Percentiles rank a stretch among this genome's conserved stretches.
These are phyloP conservation scores for Talaromyces atroroseus DNA, from an alignment of 2,329 filamentous ascomycete species.

Conservation along the genomic window DNA sequence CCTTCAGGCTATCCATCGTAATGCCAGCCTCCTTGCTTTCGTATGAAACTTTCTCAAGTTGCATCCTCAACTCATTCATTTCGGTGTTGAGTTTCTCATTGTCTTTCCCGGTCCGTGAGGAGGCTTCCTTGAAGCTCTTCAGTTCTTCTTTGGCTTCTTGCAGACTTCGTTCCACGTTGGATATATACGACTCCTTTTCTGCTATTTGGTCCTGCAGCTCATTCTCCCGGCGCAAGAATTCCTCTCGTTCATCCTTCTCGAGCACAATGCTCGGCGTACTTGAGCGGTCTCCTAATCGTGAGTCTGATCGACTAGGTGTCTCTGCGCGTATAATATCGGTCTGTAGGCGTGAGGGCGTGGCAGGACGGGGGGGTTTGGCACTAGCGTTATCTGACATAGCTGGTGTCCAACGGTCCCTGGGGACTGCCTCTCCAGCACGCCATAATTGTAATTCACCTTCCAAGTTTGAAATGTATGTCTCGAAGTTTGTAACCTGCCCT, in stretches of 20 bases:
- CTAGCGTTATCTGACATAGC: constrained; percentile 55
- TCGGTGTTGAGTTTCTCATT: constrained; percentile 83
- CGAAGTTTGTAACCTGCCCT: constrained; percentile 80
- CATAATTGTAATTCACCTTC: constrained; percentile 82
- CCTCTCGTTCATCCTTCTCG: constrained; percentile 94
- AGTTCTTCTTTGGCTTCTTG: constrained; percentile 84
- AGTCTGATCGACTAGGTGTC: constrained; percentile 58
- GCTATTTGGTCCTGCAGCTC: constrained; percentile 95
- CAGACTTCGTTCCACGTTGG: constrained; percentile 71
- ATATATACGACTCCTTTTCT: constrained; percentile 80
- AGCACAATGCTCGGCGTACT: constrained; percentile 81
- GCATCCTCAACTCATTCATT: constrained; percentile 92
- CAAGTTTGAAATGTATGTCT: constrained; percentile 74
- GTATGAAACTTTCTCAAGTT: constrained; percentile 89
- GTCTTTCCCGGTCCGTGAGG: constrained; percentile 75
- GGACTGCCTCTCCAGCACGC: constrained; percentile 82
- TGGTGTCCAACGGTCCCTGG: constrained; percentile 80
- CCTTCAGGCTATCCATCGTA: constrained; percentile 95
- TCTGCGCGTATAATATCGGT: constrained; percentile 47
- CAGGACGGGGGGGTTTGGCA: constrained; percentile 40
- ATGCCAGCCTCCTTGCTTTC: constrained; percentile 96
- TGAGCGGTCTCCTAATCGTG: constrained; percentile 69
- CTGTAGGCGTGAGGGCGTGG: constrained; percentile 37
- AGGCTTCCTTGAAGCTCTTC: constrained; percentile 75
- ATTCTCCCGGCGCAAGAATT: constrained; percentile 91